Percentiles rank a stretch among this genome's conserved stretches.
Conservation (phyloP, 2,329 filamentous ascomycete species). For the Pseudogymnoascus sp. region DNA sequence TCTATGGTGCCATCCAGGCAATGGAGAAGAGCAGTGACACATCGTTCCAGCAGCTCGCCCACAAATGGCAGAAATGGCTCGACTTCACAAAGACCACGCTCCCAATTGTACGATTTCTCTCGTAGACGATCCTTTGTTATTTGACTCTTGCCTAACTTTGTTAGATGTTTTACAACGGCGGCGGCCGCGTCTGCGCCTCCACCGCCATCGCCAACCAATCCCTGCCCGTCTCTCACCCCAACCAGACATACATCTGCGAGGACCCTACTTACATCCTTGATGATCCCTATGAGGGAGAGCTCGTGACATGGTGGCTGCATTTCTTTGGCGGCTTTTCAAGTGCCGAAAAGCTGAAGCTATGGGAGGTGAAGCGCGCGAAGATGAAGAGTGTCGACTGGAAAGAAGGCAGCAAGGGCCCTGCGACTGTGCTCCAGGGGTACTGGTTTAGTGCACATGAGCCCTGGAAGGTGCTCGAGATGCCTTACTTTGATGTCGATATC, state of each 20-base stretch:
- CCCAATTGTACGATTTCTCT: slow-evolving; percentile 20
- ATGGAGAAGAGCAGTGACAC: slow-evolving; percentile 26
- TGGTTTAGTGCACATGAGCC: slow-evolving; percentile 31
- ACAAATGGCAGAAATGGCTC: slow-evolving; percentile 34
- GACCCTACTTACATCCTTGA: slow-evolving; percentile 28
- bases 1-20: slow-evolving; percentile 35
- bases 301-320: slow-evolving; percentile 36
- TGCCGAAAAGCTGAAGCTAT: slow-evolving; percentile 31
- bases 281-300: slow-evolving; percentile 39
- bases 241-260: slow-evolving; percentile 33
- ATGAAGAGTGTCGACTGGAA: slow-evolving; percentile 33
- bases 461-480: slow-evolving; percentile 38
- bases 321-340: slow-evolving; percentile 31
- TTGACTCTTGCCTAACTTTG: not conserved
- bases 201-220: slow-evolving; percentile 32
- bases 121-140: not conserved
- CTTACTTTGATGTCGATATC: slow-evolving; percentile 36
- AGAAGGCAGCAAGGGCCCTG: slow-evolving; percentile 31
- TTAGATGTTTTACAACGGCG: slow-evolving; percentile 33
- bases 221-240: slow-evolving; percentile 24
- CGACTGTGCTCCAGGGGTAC: slow-evolving; percentile 35
- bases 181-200: slow-evolving; percentile 36
- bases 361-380: slow-evolving; percentile 34
- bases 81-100: slow-evolving; percentile 34
- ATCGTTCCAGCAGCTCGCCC: slow-evolving; percentile 27